Base-by-base conservation (phyloP, 1,284 basidiomycete species). In the Trametes hirsuta region DNA sequence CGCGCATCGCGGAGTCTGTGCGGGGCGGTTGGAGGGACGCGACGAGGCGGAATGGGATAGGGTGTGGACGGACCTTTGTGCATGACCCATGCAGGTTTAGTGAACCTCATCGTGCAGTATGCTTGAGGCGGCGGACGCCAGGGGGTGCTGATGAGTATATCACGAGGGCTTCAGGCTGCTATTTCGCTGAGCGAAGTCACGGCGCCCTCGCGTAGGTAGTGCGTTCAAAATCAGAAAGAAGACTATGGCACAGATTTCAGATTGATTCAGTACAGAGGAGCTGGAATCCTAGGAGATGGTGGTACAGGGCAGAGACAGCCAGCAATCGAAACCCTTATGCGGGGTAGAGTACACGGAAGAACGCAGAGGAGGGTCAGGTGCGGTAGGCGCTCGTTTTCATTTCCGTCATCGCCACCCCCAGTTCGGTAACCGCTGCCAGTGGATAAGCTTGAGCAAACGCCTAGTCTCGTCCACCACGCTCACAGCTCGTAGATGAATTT, bases 61-160 rank as follows among this genome's bases (percentile, higher is more conserved):
- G 8, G 30, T 47, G 11, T 9, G 18, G 2, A 59, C 71, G n/a
- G 24, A 79, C 78, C 87, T 69, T 84, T 84, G 76, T 90, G 88
- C 59, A 82, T 81, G 6, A 91, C 87, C 88, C 88, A 91, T 64
- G 84, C 79, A 35, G 88, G 88, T 71, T 90, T 90, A n/a, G 87
- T 88, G 75, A 91, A 89, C 68, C 83, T 81, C 87, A 91, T 90
- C 12, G 47, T 42, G 18, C 3, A 25, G 18, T 39, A 14, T 8
- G 12, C 21, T 41, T 8, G 35, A 15, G 34, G 18, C 9, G 5
- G 25, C 36, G 25, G 9, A 48, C 14, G 21, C 5, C 9, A 36
- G 14, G 41, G 22, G 4, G 24, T 24, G 24, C 10, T 46, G 30
- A 4, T 8, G 30, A 30, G 30, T 30, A 30, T 30, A 30, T 30